Conservation (phyloP, 2,329 filamentous ascomycete genomes). For the Esteya vermicola region DNA sequence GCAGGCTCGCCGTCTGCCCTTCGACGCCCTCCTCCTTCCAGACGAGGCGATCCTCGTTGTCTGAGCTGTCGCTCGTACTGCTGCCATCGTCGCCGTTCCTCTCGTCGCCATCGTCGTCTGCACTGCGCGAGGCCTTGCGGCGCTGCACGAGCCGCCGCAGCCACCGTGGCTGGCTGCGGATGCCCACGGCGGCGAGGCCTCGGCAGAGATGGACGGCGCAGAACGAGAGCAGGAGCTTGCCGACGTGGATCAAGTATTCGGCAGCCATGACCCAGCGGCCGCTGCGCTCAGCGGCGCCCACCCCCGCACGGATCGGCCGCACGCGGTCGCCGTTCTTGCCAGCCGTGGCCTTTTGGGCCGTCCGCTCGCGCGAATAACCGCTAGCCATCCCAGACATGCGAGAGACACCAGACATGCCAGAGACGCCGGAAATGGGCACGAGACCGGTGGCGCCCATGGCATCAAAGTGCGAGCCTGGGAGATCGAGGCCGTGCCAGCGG, state of each 20-base stretch:
- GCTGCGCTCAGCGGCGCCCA: constrained; percentile 66
- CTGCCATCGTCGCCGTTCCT: background rate
- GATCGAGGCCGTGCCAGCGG: constrained; percentile 32
- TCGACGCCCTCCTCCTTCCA: constrained; percentile 15
- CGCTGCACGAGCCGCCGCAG: constrained; percentile 36
- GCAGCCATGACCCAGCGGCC: constrained; percentile 63
- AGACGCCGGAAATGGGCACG: constrained; percentile 36
- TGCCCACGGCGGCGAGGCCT: constrained; percentile 41
- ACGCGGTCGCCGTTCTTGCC: constrained; percentile 27
- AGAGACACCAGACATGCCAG: no score
- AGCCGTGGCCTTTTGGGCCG: constrained; percentile 41
- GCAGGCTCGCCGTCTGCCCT: constrained; percentile 19
- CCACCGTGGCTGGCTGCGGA: constrained; percentile 50
- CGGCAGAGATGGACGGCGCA: constrained; percentile 39
- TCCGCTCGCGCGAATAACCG: constrained; percentile 58
- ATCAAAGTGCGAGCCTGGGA: constrained; percentile 34
- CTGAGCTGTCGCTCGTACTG: background rate
- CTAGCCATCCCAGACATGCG: constrained; percentile 24
- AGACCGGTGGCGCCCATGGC: constrained; percentile 39
- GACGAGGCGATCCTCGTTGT: constrained; percentile 1
- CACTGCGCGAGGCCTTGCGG: constrained; percentile 16
- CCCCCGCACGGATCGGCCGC: constrained; percentile 41
- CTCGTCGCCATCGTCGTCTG: constrained; percentile 14
- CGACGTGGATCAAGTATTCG: constrained; percentile 65
- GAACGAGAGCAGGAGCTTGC: constrained; percentile 46